Evolutionary conservation across 2,329 filamentous ascomycete genomes (phyloP).

Genomic region (Shiraia sp.): DNA sequence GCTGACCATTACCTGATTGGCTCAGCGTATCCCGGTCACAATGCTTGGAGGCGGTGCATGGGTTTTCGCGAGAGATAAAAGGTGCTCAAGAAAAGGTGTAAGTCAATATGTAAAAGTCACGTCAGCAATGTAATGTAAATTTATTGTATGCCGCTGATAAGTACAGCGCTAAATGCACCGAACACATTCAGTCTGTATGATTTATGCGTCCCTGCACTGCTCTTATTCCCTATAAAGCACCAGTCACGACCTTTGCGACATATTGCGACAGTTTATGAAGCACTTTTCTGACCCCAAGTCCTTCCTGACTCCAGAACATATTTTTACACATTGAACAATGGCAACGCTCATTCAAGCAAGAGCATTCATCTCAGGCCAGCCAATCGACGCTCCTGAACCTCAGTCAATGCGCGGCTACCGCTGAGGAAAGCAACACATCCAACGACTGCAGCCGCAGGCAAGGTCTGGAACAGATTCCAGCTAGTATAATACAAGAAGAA

Average conservation of each 20-base stretch:
- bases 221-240: neutral
- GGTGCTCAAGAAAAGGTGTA: no score
- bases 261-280: neutral
- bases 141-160: no score
- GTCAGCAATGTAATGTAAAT: no score
- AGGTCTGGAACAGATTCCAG: conserved; percentile 89
- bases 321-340: neutral
- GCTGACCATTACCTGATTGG: no score
- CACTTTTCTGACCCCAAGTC: neutral
- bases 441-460: conserved; percentile 73
- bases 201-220: neutral
- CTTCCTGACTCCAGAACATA: neutral
- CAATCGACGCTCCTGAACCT: conserved; percentile 86
- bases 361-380: conserved; percentile 65
- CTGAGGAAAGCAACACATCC: conserved; percentile 77
- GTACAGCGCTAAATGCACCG: no score
- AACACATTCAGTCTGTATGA: no score
- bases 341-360: neutral
- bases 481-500: conserved; percentile 93
- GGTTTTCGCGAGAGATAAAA: no score
- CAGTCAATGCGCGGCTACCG: conserved; percentile 85
- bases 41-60: no score
- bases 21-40: no score
- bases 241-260: neutral
- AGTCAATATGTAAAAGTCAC: no score